Conservation (phyloP, 2,329 filamentous ascomycete species). For the Colletotrichum sp. region DNA sequence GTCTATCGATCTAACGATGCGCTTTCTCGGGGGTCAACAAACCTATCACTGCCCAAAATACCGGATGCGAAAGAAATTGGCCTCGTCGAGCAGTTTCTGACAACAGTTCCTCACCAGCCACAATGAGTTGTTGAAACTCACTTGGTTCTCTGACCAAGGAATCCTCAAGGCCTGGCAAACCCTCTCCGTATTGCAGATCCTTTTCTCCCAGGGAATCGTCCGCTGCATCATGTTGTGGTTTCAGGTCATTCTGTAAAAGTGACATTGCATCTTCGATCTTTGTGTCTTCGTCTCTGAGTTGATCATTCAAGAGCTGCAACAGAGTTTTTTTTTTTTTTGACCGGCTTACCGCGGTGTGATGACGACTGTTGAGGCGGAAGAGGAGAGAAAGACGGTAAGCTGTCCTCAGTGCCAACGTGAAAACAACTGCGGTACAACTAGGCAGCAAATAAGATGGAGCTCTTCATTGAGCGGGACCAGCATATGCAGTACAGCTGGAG, state of each 20-base stretch:
- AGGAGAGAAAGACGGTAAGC: not conserved
- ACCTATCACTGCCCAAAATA: not conserved
- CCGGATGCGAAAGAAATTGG: not conserved
- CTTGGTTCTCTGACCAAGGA: not conserved
- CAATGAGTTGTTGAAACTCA: not conserved
- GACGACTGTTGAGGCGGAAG: not conserved
- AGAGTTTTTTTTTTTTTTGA: not conserved
- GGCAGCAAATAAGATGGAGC: not conserved
- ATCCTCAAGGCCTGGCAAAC: not conserved
- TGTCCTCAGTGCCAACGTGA: not conserved
- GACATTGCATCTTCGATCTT: not conserved
- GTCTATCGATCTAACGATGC: not conserved
- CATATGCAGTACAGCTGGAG: not conserved
- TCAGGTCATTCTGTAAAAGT: not conserved
- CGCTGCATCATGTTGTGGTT: not conserved
- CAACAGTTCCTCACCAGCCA: not conserved
- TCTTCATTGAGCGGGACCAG: not conserved
- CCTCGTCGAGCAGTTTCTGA: not conserved
- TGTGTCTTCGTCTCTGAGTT: not conserved
- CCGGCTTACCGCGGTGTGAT: not conserved
- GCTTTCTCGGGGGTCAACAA: not conserved
- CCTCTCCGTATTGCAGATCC: not conserved
- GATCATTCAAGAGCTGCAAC: not conserved
- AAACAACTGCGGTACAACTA: not conserved
- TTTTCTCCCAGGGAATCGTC: not conserved